A percentile compares a stretch with the other conserved stretches of the same genome.
Evolutionary conservation across 2,329 filamentous ascomycete species (phyloP).

Genomic region (Fusarium nelsonii): DNA sequence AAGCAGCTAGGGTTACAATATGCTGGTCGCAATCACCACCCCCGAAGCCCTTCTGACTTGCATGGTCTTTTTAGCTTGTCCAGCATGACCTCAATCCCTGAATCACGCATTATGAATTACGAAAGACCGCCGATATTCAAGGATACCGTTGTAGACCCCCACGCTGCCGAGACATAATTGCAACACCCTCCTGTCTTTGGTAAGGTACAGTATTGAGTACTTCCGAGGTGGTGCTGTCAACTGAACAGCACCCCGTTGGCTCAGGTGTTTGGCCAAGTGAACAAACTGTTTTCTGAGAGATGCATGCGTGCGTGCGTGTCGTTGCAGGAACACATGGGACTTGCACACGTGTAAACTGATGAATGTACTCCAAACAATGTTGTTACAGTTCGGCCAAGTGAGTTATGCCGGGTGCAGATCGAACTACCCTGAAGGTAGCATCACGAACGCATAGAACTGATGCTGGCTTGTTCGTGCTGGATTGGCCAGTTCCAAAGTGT

Average conservation of each 20-base stretch:
- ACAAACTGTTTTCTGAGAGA: slow-evolving; percentile 3
- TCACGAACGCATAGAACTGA: slow-evolving; percentile 28
- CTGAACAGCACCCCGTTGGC: not conserved
- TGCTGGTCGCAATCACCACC: slow-evolving; percentile 24
- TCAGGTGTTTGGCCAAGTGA: not conserved
- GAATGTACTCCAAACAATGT: slow-evolving; percentile 2
- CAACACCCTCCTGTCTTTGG: slow-evolving; percentile 24
- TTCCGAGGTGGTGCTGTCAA: slow-evolving; percentile 14
- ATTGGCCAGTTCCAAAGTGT: slow-evolving; percentile 1
- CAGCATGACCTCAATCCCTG: slow-evolving; percentile 42
- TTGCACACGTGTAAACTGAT: slow-evolving; percentile 37
- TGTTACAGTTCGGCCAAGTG: slow-evolving; percentile 12
- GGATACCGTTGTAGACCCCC: slow-evolving; percentile 36
- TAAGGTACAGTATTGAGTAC: slow-evolving; percentile 10
- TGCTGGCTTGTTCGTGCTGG: slow-evolving; percentile 2
- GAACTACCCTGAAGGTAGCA: slow-evolving; percentile 41
- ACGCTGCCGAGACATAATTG: slow-evolving; percentile 45
- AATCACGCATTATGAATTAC: slow-evolving; percentile 40
- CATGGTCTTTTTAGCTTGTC: slow-evolving; percentile 39
- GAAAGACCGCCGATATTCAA: slow-evolving; percentile 30
- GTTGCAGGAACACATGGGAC: slow-evolving; percentile 22
- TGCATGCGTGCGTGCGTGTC: slow-evolving; percentile 30
- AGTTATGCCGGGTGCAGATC: slow-evolving; percentile 20
- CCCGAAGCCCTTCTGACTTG: slow-evolving; percentile 47
- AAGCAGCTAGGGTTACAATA: slow-evolving; percentile 4